Evolutionary conservation across 768 basidiomycete genomes (phyloP).

Genomic region (Amanita pallidorosea): DNA sequence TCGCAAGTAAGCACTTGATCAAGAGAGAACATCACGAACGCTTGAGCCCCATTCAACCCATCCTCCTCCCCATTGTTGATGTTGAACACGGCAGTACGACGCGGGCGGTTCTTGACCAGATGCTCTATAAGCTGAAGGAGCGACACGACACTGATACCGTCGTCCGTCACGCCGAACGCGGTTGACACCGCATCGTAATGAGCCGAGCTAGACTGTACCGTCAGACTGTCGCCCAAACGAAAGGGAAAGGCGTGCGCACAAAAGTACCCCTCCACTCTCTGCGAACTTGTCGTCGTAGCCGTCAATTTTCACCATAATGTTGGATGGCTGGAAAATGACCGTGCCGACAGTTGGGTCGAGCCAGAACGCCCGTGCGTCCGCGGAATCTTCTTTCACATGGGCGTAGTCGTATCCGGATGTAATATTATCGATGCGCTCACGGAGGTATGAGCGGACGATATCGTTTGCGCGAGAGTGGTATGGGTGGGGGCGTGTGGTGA

Average conservation of each 20-base stretch:
- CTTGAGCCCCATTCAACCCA: constrained; percentile 60
- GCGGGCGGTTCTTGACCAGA: constrained; percentile 35
- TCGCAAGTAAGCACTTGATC: neutral
- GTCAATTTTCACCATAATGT: constrained; percentile 55
- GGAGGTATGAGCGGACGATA: constrained; percentile 46
- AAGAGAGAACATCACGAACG: constrained; percentile 21
- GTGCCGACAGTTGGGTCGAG: constrained; percentile 10
- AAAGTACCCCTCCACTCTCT: constrained; percentile 39
- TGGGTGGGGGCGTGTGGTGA: constrained; percentile 63
- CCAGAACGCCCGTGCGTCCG: constrained; percentile 8
- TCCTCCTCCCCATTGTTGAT: constrained; percentile 85
- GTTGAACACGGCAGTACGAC: constrained; percentile 66
- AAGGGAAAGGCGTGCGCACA: constrained; percentile 16
- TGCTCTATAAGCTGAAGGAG: constrained; percentile 56
- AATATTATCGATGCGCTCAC: constrained; percentile 39
- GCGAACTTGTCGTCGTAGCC: constrained; percentile 29
- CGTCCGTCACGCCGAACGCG: constrained; percentile 65
- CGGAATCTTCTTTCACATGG: constrained; percentile 37
- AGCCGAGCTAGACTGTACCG: constrained; percentile 31
- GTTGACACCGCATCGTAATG: constrained; percentile 79
- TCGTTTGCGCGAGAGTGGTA: constrained; percentile 75
- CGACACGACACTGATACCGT: constrained; percentile 64
- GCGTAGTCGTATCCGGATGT: constrained; percentile 33
- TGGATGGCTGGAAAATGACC: constrained; percentile 57
- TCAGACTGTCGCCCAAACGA: neutral